phyloP scores from a whole-genome alignment of 2,329 filamentous ascomycete species.

The Hypoxylon sp. region DNA sequence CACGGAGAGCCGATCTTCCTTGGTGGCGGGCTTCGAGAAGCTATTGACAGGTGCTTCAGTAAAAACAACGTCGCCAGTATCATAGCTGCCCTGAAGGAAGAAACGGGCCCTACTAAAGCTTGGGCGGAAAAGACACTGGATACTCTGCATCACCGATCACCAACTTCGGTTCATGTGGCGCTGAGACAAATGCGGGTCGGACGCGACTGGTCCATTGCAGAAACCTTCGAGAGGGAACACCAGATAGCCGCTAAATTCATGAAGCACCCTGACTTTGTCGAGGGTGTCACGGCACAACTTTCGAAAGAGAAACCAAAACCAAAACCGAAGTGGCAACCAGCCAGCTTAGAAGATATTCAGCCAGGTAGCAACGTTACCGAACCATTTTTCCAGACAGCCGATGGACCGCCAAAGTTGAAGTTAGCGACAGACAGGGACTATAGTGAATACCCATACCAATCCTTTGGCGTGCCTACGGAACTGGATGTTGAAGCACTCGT shows the following conservation, averaged over 20 bases:
- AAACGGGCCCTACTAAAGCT: slow-evolving; percentile 67
- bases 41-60: slow-evolving; percentile 88
- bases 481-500: slow-evolving; percentile 67
- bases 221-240: slow-evolving; percentile 90
- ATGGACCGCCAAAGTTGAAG: slow-evolving; percentile 64
- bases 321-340: slow-evolving; percentile 82
- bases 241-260: slow-evolving; percentile 90
- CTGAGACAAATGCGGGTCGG: slow-evolving; percentile 86
- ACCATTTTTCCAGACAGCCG: slow-evolving; percentile 75
- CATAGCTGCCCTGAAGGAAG: slow-evolving; percentile 74
- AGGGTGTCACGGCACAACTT: slow-evolving; percentile 87
- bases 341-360: slow-evolving; percentile 77
- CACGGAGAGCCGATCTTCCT: slow-evolving; percentile 78
- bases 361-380: slow-evolving; percentile 68
- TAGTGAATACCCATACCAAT: slow-evolving; percentile 78
- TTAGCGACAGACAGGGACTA: slow-evolving; percentile 77
- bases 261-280: slow-evolving; percentile 89
- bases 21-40: slow-evolving; percentile 77
- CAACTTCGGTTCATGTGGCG: slow-evolving; percentile 87
- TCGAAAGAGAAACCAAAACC: slow-evolving; percentile 67
- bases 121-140: slow-evolving; percentile 86
- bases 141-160: slow-evolving; percentile 83
- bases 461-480: slow-evolving; percentile 82
- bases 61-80: slow-evolving; percentile 78
- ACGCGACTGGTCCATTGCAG: slow-evolving; percentile 80